Evolutionary conservation across 75 land plant species (phyloP).

Genomic region (Adiantum capillusveneris): DNA sequence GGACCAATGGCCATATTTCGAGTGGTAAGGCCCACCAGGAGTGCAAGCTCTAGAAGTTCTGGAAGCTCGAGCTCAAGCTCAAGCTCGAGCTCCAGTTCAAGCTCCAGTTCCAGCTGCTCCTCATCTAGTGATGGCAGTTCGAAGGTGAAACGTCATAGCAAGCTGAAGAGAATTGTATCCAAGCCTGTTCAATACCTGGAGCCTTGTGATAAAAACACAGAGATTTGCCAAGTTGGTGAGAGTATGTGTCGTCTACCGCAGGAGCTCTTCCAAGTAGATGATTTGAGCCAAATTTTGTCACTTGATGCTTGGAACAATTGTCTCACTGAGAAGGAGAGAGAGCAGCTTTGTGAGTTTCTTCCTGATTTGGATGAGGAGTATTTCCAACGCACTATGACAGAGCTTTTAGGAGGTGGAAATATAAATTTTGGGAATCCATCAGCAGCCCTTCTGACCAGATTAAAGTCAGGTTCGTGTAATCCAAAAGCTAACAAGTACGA

Average conservation of each 20-base stretch:
- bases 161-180: too few species aligned
- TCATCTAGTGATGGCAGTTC: too few species aligned
- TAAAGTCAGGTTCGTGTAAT: conserved; percentile 25
- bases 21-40: too few species aligned
- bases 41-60: too few species aligned
- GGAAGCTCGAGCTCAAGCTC: too few species aligned
- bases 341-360: conserved; percentile 10
- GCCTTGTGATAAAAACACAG: conserved; percentile 18
- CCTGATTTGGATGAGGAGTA: conserved; percentile 15
- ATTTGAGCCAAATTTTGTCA: conserved; percentile 20
- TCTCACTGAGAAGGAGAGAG: conserved; percentile 30
- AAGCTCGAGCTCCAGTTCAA: too few species aligned
- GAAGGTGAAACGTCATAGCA: too few species aligned
- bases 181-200: too few species aligned
- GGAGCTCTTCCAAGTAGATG: conserved; percentile 27
- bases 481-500: conserved; percentile 16
- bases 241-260: conserved; percentile 13
- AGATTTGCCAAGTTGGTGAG: conserved; percentile 28
- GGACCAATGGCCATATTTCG: too few species aligned
- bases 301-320: conserved; percentile 30
- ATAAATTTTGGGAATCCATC: conserved; percentile 26
- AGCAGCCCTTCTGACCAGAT: conserved; percentile 14
- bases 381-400: conserved; percentile 16
- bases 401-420: conserved; percentile 23
- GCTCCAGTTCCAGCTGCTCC: too few species aligned